phyloP scores from a whole-genome alignment of 2,329 filamentous ascomycete species.

The Phoma sp. region DNA sequence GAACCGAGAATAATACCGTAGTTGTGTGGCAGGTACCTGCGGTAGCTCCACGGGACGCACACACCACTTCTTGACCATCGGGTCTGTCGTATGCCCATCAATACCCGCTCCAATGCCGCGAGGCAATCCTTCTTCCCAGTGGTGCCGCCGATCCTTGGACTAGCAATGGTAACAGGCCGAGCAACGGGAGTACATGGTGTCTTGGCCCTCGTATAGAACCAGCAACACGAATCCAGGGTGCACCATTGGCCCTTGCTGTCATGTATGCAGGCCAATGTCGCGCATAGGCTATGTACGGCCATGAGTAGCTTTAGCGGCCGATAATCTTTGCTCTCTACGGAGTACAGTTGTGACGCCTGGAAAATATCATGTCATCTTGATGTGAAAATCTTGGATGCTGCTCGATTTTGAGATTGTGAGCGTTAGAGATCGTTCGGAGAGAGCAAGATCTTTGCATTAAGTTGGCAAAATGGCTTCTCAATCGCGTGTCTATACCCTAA shows the following conservation, averaged over 20 bases:
- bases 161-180: not conserved
- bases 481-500: conserved; percentile 1
- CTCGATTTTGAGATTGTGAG: not conserved
- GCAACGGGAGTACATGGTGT: not conserved
- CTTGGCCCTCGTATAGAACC: not conserved
- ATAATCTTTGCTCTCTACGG: not conserved
- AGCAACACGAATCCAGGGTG: conserved; percentile 4
- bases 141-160: conserved; percentile 5
- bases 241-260: conserved; percentile 10
- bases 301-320: not conserved
- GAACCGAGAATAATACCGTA: not conserved
- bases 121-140: not conserved
- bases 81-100: not conserved
- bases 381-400: not conserved
- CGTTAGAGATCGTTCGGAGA: not conserved
- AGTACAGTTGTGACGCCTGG: not conserved
- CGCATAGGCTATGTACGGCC: conserved; percentile 6
- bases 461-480: not conserved
- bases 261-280: conserved; percentile 11
- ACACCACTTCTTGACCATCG: conserved; percentile 5
- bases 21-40: conserved; percentile 13
- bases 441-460: not conserved
- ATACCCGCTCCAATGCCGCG: conserved; percentile 5
- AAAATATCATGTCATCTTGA: not conserved
- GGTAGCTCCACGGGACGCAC: conserved; percentile 13